A percentile compares a stretch with the other conserved stretches of the same genome.
phyloP scores from a whole-genome alignment of 768 basidiomycete genomes.

The Amylocystis lapponica region DNA sequence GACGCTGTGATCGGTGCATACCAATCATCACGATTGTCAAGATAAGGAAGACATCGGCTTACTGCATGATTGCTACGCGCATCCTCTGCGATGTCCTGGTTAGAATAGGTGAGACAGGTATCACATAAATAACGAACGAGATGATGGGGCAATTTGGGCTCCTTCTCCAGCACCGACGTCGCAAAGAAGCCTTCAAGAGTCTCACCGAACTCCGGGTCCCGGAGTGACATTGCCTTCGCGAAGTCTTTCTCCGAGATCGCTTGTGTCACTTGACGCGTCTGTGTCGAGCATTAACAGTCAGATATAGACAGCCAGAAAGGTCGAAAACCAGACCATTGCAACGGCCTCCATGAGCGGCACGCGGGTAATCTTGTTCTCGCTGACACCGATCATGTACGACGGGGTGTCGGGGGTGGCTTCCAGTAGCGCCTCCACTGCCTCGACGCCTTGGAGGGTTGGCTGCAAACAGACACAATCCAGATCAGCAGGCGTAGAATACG shows the following conservation, averaged over 20 bases:
- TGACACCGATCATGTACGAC: conserved; percentile 95
- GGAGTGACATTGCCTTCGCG: conserved; percentile 75
- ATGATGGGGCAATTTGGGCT: conserved; percentile 26
- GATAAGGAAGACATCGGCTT: conserved; percentile 30
- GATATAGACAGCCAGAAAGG: conserved; percentile 5
- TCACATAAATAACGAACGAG: conserved; percentile 11
- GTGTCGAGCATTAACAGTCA: not conserved
- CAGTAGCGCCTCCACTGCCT: conserved; percentile 86
- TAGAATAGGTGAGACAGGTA: not conserved
- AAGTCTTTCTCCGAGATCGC: conserved; percentile 85
- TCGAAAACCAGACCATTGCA: conserved; percentile 51
- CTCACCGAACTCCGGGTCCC: conserved; percentile 90
- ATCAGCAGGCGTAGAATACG: conserved; percentile 1
- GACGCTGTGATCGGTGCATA: conserved; percentile 50
- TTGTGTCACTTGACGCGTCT: conserved; percentile 83
- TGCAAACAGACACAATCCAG: conserved; percentile 25
- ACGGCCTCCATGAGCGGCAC: conserved; percentile 94
- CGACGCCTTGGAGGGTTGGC: conserved; percentile 95
- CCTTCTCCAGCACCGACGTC: conserved; percentile 53
- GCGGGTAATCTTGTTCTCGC: conserved; percentile 92
- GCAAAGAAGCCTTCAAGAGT: conserved; percentile 79
- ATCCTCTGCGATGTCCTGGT: conserved; percentile 46
- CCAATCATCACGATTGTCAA: too few relatives aligned
- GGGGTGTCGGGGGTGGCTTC: conserved; percentile 87
- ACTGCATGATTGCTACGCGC: conserved; percentile 83